Base-by-base conservation (phyloP, 768 basidiomycete genomes). In the Lactarius quietus region DNA sequence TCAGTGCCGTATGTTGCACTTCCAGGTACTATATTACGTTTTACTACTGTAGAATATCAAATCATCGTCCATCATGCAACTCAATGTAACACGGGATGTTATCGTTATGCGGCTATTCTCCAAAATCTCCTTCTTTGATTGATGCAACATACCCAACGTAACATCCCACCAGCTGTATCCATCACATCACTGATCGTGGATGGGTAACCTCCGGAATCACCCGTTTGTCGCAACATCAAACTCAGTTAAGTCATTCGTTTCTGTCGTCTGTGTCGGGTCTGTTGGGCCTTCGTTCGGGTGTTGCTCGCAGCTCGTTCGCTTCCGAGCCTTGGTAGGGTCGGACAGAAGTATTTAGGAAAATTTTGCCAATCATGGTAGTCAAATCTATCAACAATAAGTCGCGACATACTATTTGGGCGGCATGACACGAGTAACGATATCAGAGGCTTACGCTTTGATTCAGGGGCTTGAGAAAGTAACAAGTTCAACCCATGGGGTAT, bases 401-500 rank as follows among this genome's bases (percentile, higher is more conserved):
- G n/a, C n/a, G n/a, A n/a, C n/a, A n/a, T n/a, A n/a, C n/a, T n/a
- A n/a, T n/a, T n/a, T n/a, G 74, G 14, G 8, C 17, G 6, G 15
- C 6, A 41, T 17, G 15, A 33, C 20, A 28, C 48, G 12, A 0
- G 33, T 12, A 6, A n/a, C 15, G 15, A 38, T 45, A 23, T 7
- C 14, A 18, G 10, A 12, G 35, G 43, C 73, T 58, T 59, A 76
- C 77, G 3, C 73, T 73, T 59, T 77, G 77, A 68, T 77, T 74
- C 56, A 59, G 3, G 77, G 75, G 6, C 76, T 76, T 77, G 41
- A 29, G 38, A 38, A 38, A 38, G 20, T 6, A n/a, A 14, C 29
- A 58, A 62, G 29, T 17, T 43, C 23, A 43, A 17, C 33, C 28
- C 12, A 28, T 28, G 28, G 23, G 17, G 33, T 20, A 18, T 6